Evolutionary conservation across 306 rosid genomes (phyloP).

Genomic region (Prunus persica): DNA sequence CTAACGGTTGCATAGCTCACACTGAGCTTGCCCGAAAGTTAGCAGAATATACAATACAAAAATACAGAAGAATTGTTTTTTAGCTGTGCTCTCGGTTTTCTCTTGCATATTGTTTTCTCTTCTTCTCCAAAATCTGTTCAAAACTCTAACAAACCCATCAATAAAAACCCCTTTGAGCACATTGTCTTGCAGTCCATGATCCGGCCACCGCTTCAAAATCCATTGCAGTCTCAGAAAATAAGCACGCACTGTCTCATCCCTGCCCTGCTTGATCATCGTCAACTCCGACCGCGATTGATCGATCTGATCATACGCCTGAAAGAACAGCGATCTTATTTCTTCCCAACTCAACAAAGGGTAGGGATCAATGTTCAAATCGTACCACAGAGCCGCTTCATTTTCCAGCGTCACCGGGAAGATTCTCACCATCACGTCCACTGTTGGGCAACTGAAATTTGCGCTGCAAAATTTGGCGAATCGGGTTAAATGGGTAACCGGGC

Average conservation of each 20-base stretch:
- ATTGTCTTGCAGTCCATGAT: constrained; percentile 41
- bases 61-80: too few relatives aligned
- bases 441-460: constrained; percentile 48
- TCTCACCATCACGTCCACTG: constrained; percentile 37
- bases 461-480: constrained; percentile 65
- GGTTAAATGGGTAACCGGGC: constrained; percentile 49
- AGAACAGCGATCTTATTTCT: constrained; percentile 47
- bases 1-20: too few relatives aligned
- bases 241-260: constrained; percentile 45
- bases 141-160: too few relatives aligned
- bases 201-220: constrained; percentile 53
- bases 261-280: constrained; percentile 41
- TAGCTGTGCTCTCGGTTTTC: too few relatives aligned
- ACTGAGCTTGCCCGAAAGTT: too few relatives aligned
- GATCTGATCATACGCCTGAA: constrained; percentile 40
- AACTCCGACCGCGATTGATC: constrained; percentile 45
- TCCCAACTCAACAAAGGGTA: constrained; percentile 55
- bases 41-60: too few relatives aligned
- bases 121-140: too few relatives aligned
- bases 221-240: constrained; percentile 59
- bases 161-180: constrained; percentile 42
- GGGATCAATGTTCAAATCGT: constrained; percentile 66
- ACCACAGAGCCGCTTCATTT: constrained; percentile 65
- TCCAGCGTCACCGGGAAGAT: constrained; percentile 67
- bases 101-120: too few relatives aligned